These are phyloP conservation scores for Schwanniomyces occidentalis DNA, from an alignment of 805 yeast genomes.

Conservation along the genomic window DNA sequence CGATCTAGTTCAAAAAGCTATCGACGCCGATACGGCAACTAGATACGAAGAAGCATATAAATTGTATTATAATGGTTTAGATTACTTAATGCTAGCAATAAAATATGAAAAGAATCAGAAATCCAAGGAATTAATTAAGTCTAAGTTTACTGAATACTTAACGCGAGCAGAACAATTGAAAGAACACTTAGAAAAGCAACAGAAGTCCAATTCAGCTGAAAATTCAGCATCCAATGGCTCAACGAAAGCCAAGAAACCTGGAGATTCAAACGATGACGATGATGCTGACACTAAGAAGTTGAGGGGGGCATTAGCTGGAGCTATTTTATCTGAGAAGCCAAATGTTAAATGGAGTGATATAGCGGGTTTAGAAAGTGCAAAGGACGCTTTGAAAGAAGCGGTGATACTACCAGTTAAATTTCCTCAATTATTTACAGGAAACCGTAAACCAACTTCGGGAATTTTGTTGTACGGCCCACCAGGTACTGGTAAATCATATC, in stretches of 20 bases:
- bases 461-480: conserved; percentile 73
- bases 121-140: conserved; percentile 83
- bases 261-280: conserved; percentile 54
- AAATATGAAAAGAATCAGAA: conserved; percentile 89
- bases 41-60: conserved; percentile 93
- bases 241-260: conserved; percentile 52
- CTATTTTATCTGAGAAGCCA: conserved; percentile 88
- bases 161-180: conserved; percentile 93
- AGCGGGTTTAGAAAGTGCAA: conserved; percentile 94
- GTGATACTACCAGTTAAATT: conserved; percentile 94
- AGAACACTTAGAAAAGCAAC: conserved; percentile 74
- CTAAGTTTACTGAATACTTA: conserved; percentile 88
- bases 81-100: conserved; percentile 91
- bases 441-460: conserved; percentile 89
- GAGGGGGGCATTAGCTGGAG: conserved; percentile 88
- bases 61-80: conserved; percentile 87
- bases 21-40: conserved; percentile 88
- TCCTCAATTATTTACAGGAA: conserved; percentile 94
- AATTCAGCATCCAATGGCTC: conserved; percentile 57
- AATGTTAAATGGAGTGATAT: conserved; percentile 93
- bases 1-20: conserved; percentile 89
- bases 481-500: conserved; percentile 95
- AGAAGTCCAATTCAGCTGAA: conserved; percentile 44
- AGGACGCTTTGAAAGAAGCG: conserved; percentile 95
- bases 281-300: conserved; percentile 84